phyloP scores from a whole-genome alignment of 1,139 yeast genomes.

The Blastobotrys aristatus region DNA sequence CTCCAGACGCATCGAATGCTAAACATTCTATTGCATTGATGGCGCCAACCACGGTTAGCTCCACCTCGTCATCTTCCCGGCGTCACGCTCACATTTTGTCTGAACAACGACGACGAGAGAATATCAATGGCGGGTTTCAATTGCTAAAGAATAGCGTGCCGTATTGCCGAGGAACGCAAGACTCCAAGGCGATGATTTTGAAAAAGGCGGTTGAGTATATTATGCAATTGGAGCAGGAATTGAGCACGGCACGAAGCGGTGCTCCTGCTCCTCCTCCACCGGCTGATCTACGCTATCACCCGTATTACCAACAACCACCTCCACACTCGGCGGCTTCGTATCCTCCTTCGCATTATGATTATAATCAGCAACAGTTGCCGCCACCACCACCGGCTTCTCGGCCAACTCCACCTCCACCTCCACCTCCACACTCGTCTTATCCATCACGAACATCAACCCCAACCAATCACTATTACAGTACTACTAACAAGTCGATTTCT shows the following conservation, averaged over 20 bases:
- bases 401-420: background rate
- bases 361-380: background rate
- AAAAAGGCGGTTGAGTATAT: slow-evolving; percentile 40
- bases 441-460: slow-evolving; percentile 8
- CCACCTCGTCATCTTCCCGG: slow-evolving; percentile 28
- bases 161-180: slow-evolving; percentile 39
- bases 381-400: background rate
- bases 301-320: slow-evolving; percentile 3
- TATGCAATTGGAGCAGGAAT: slow-evolving; percentile 35
- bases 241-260: slow-evolving; percentile 15
- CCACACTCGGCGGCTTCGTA: background rate
- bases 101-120: slow-evolving; percentile 43
- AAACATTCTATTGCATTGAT: slow-evolving; percentile 20
- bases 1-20: background rate
- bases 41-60: slow-evolving; percentile 32
- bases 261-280: slow-evolving; percentile 1
- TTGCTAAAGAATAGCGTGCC: slow-evolving; percentile 39
- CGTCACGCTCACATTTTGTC: slow-evolving; percentile 40
- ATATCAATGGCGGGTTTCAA: slow-evolving; percentile 43
- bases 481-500: slow-evolving; percentile 14
- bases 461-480: slow-evolving; percentile 5
- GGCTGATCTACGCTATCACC: slow-evolving; percentile 14
- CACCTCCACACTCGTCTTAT: background rate
- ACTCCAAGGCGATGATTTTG: slow-evolving; percentile 42
- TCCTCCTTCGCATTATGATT: background rate